Evolutionary conservation across 768 basidiomycete genomes (phyloP), one percentile per base, ranked within the genome.

Genomic region (Leucosporidium creatinivorum): DNA sequence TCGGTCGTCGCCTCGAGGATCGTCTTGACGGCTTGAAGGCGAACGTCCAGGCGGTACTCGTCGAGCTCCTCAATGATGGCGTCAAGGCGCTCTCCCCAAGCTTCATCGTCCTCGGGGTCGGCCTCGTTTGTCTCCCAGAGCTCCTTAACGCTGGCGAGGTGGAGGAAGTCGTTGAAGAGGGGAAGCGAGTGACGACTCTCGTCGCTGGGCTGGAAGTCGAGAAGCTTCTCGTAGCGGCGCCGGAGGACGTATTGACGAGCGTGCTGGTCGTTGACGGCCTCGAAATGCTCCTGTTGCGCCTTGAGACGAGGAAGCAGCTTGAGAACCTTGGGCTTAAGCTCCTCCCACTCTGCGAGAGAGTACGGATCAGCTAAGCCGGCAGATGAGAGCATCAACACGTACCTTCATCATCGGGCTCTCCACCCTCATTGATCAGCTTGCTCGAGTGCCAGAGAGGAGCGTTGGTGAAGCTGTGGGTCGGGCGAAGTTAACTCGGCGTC

Each of bases 1-100:
- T 90, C 87, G 67, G 91, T 87, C 55, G 82, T 73, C 0, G 87
- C 88, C 60, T 80, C 80, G 8, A 85, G 77, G 61, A 92, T 82
- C 3, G 86, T 86, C n/a, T 81, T 79, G 26, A 65, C 26, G 3
- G 63, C 63, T n/a, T 30, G 19, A 21, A 39, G 6, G 26, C 50
- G 49, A 8, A 58, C 6, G 19, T 65, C 50, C 21, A 44, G 17
- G 3, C 33, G 31, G 26, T 44, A 19, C 18, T 10, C 4, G 4
- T 17, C 31, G 56, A 59, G 21, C 6, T 65, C 63, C 25, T 39
- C 63, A 25, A 58, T 21, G 7, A 65, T 28, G 25, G 25, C 57
- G 26, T 39, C 58, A 25, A 51, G 36, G 15, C 10, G 25, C 12
- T 26, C 25, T 56, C 33, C 33, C 57, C 58, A 65, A 0, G 2